A percentile compares a stretch with the other conserved stretches of the same genome.
Evolutionary conservation across 83 land plant genomes (phyloP).

Genomic region (Picea abies): DNA sequence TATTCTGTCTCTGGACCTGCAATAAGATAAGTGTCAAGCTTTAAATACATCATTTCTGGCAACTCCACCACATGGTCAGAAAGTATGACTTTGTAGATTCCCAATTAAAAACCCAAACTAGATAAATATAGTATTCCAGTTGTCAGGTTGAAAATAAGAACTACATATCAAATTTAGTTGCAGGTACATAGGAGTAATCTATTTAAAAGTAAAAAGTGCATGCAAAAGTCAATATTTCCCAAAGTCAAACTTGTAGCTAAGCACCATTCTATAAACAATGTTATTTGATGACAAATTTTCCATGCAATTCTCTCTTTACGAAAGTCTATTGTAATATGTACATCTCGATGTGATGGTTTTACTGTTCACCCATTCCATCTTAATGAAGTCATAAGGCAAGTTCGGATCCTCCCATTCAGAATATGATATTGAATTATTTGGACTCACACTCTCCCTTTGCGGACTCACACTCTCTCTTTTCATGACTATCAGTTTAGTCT

Average conservation of each 20-base stretch:
- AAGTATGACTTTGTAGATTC: neutral
- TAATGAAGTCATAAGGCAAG: neutral
- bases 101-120: neutral
- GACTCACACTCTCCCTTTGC: neutral
- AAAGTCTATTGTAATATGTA: neutral
- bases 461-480: neutral
- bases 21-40: neutral
- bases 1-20: conserved; percentile 9
- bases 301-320: neutral
- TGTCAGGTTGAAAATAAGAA: neutral
- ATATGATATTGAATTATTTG: neutral
- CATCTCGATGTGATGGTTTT: neutral
- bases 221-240: neutral
- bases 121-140: neutral
- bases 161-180: neutral
- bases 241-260: neutral
- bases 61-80: neutral
- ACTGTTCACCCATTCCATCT: neutral
- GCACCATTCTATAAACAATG: neutral
- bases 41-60: neutral
- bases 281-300: neutral
- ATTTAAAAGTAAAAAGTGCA: neutral
- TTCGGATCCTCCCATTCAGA: neutral
- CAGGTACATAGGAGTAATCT: neutral
- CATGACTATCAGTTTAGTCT: no score